Evolutionary conservation across 768 basidiomycete genomes (phyloP).

Genomic region (Tricholomella constricta): DNA sequence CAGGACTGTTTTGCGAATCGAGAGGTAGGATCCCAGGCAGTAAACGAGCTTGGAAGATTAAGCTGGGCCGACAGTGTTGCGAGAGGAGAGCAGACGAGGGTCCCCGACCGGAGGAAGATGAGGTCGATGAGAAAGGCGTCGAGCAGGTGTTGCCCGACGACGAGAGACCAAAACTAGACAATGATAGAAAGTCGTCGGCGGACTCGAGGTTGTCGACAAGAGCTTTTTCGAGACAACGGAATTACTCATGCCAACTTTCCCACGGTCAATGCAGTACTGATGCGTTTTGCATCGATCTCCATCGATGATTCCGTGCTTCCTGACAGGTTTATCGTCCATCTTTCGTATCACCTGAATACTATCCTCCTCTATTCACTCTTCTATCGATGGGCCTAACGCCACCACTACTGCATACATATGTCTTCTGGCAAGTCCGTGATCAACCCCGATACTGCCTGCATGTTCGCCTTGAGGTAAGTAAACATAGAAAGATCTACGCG

Average conservation of each 20-base stretch:
- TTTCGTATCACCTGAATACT: slow-evolving; percentile 14
- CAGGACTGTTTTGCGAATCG: slow-evolving; percentile 37
- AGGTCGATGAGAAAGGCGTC: slow-evolving; percentile 8
- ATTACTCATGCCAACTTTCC: slow-evolving; percentile 21
- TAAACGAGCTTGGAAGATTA: slow-evolving; percentile 30
- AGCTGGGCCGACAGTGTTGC: slow-evolving; percentile 45
- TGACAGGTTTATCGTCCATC: slow-evolving; percentile 3
- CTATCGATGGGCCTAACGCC: slow-evolving; percentile 4
- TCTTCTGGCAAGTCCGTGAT: background rate
- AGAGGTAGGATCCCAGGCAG: slow-evolving; percentile 38
- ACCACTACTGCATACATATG: background rate
- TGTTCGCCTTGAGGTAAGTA: slow-evolving; percentile 7
- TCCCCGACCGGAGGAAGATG: slow-evolving; percentile 15
- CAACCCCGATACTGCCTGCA: background rate
- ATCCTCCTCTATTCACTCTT: background rate
- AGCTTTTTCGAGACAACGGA: slow-evolving; percentile 19
- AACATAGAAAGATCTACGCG: slow-evolving; percentile 6
- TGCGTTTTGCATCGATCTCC: slow-evolving; percentile 8
- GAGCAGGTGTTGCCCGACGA: slow-evolving; percentile 20
- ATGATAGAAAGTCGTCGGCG: slow-evolving; percentile 12
- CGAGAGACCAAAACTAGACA: slow-evolving; percentile 5
- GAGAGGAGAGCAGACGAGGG: slow-evolving; percentile 28
- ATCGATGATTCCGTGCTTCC: slow-evolving; percentile 6
- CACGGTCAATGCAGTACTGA: slow-evolving; percentile 15
- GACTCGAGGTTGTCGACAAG: slow-evolving; percentile 6